Percentiles rank a stretch among this genome's conserved stretches.
Conservation (phyloP, 306 rosid genomes). For the Castanopsis chinensis region DNA sequence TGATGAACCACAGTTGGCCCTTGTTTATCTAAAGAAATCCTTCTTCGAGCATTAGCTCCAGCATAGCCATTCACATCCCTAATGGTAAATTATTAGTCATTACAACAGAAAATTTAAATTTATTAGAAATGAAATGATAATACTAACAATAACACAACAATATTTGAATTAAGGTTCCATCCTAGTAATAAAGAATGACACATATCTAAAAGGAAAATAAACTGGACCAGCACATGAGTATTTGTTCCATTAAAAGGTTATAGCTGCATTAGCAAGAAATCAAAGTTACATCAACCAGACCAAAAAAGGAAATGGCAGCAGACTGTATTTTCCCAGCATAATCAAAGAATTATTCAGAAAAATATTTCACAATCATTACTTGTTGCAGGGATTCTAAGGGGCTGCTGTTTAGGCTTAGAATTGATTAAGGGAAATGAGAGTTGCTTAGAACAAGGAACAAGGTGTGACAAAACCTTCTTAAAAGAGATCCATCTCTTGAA, state of each 20-base stretch:
- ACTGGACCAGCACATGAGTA: constrained; percentile 1
- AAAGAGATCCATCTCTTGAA: no score
- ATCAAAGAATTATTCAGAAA: no score
- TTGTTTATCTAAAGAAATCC: constrained; percentile 64
- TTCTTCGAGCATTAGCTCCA: constrained; percentile 71
- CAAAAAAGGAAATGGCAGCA: background rate
- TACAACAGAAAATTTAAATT: background rate
- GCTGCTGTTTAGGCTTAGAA: no score
- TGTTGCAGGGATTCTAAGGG: no score
- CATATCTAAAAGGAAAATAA: constrained; percentile 1
- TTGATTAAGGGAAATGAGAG: no score
- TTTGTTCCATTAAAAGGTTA: background rate
- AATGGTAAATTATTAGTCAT: constrained; percentile 21
- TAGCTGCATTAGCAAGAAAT: background rate
- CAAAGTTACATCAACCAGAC: background rate
- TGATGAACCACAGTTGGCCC: constrained; percentile 90
- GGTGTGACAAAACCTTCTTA: no score
- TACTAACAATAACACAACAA: constrained; percentile 7
- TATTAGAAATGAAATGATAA: background rate
- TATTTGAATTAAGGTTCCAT: background rate
- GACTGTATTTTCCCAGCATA: no score
- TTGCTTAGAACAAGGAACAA: no score
- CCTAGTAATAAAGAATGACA: constrained; percentile 7
- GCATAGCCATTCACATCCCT: constrained; percentile 67
- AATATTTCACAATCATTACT: no score